Evolutionary conservation across 768 basidiomycete genomes (phyloP), one percentile per base, ranked within the genome.

Genomic region (Zangia roseola): DNA sequence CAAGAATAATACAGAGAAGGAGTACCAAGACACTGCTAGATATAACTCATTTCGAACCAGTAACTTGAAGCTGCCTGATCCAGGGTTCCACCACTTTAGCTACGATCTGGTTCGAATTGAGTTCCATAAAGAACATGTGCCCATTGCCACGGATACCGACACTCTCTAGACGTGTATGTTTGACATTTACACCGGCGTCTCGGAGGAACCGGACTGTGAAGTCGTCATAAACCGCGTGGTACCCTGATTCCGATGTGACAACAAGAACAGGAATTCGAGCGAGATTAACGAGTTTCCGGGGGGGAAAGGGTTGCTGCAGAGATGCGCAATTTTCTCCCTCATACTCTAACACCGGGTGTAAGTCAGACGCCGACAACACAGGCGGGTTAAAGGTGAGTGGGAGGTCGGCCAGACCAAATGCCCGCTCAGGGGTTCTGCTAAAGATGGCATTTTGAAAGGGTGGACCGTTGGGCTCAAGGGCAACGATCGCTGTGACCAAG

Each of bases 101-200:
- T 12, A 62, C 76, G 31, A 81, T 76, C 40, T 71, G 66, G 31
- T 73, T 47, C 10, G 63, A 70, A 55, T 81, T 80, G 49, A 68
- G 72, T 47, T 81, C 79, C 74, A 81, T 76, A 52, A 80, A 79
- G 65, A 81, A 72, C 73, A 81, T 73, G 61, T 81, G 79, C 2
- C 75, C 79, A 53, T 81, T 81, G 36, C 79, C 79, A 43, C 62
- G 70, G 20, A 81, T 74, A 8, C 78, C 79, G 2, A 75, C 53
- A 25, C 69, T 67, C n/a, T 59, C 62, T 16, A 81, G 57, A 14
- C 62, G 62, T 33, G 75, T 56, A 51, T 75, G 72, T 14, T 73
- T 64, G 6, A 78, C 75, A 16, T 60, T 45, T 17, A 79, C 76
- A 0, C 78, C 79, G 0, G 74, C 79, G 40, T 74, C 69, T 20